A percentile compares a stretch with the other conserved stretches of the same genome.
Evolutionary conservation across 208 protist species (phyloP).

Genomic region (Endotrypanum monterogeii): DNA sequence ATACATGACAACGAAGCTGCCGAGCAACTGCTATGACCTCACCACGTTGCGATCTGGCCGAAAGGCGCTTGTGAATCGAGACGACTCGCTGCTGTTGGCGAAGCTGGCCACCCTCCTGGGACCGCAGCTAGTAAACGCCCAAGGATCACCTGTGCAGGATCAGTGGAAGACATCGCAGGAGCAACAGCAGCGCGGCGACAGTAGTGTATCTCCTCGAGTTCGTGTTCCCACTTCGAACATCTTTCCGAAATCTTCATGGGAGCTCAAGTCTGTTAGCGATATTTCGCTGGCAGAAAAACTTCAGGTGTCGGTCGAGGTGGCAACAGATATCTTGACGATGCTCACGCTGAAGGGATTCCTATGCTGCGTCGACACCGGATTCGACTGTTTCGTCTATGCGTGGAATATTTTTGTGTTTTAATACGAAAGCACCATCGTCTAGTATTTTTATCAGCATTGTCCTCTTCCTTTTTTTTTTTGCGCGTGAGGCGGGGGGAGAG

Average conservation of each 20-base stretch:
- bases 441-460: no score
- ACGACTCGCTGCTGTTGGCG: constrained; percentile 56
- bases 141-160: constrained; percentile 18
- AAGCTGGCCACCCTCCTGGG: constrained; percentile 55
- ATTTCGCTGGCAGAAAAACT: constrained; percentile 59
- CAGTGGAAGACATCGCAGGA: neutral
- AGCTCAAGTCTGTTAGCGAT: constrained; percentile 63
- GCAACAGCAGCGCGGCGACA: constrained; percentile 1
- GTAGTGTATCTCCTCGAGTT: constrained; percentile 4
- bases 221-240: constrained; percentile 31
- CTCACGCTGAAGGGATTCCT: constrained; percentile 62
- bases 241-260: constrained; percentile 34
- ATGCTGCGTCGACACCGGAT: constrained; percentile 70
- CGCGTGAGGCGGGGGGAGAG: neutral
- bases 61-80: constrained; percentile 69
- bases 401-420: constrained; percentile 90
- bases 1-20: constrained; percentile 40
- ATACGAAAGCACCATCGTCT: no score
- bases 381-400: constrained; percentile 66
- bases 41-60: constrained; percentile 71
- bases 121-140: constrained; percentile 44
- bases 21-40: constrained; percentile 47
- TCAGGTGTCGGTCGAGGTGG: constrained; percentile 55
- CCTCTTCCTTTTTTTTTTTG: no score
- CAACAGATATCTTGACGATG: constrained; percentile 57